phyloP scores from a whole-genome alignment of 805 yeast genomes.

The Kazachstania kunashirensis region DNA sequence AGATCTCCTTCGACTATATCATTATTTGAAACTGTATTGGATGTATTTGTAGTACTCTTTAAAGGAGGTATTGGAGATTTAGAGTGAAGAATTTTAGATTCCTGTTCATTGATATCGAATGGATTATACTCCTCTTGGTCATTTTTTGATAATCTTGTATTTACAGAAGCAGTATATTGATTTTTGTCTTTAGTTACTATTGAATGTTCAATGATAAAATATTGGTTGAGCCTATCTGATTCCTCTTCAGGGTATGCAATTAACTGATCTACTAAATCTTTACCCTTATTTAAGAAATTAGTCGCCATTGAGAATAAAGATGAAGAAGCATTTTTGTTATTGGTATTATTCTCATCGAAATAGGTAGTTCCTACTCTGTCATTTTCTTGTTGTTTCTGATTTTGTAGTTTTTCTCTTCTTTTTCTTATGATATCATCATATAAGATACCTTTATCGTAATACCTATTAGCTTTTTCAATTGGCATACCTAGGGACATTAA shows the following conservation, averaged over 20 bases:
- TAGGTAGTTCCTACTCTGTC: constrained; percentile 1
- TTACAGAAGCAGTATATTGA: too few species aligned
- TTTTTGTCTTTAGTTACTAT: too few species aligned
- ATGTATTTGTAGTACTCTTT: too few species aligned
- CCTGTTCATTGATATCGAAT: not conserved
- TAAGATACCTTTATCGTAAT: constrained; percentile 18
- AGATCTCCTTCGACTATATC: constrained; percentile 11
- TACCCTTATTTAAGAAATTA: constrained; percentile 25
- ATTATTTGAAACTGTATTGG: too few species aligned
- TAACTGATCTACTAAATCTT: constrained; percentile 22
- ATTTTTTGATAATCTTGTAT: too few species aligned
- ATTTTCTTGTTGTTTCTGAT: not conserved
- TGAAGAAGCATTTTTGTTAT: constrained; percentile 1
- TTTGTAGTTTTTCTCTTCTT: constrained; percentile 1
- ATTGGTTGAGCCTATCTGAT: constrained; percentile 9
- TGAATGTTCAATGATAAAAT: too few species aligned
- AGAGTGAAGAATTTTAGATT: too few species aligned
- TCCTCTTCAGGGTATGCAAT: constrained; percentile 18
- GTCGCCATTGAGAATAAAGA: constrained; percentile 21
- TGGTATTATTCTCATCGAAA: constrained; percentile 4
- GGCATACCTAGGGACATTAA: constrained; percentile 26
- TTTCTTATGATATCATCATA: constrained; percentile 16
- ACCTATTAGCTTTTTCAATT: constrained; percentile 16
- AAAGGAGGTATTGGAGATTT: too few species aligned
- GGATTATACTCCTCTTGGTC: not conserved